Conservation (phyloP, 2,329 filamentous ascomycete species). For the Xylaria sp. region DNA sequence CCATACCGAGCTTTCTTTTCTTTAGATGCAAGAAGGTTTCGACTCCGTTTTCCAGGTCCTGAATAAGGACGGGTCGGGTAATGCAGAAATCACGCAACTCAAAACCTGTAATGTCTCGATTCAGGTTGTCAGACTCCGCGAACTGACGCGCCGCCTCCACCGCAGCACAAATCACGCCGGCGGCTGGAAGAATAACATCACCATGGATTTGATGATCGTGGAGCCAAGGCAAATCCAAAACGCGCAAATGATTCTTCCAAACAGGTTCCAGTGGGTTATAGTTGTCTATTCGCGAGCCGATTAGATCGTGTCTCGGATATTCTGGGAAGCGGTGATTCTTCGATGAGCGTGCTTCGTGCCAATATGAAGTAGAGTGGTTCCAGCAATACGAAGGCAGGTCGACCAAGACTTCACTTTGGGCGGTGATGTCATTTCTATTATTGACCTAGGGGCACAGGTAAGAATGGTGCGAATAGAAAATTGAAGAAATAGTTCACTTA, state of each 20-base stretch:
- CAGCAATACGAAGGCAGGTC: slow-evolving; percentile 34
- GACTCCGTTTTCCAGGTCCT: slow-evolving; percentile 4
- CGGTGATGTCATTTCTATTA: neutral
- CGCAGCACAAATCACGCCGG: slow-evolving; percentile 52
- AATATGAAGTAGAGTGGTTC: slow-evolving; percentile 29
- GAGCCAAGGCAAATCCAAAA: slow-evolving; percentile 57
- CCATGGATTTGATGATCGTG: slow-evolving; percentile 53
- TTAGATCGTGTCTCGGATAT: slow-evolving; percentile 30
- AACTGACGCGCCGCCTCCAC: slow-evolving; percentile 50
- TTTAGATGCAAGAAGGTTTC: slow-evolving; percentile 18
- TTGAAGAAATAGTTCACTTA: slow-evolving; percentile 39
- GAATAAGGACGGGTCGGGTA: slow-evolving; percentile 13
- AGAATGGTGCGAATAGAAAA: slow-evolving; percentile 36
- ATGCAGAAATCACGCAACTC: slow-evolving; percentile 25
- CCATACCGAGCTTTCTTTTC: slow-evolving; percentile 25
- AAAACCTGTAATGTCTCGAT: slow-evolving; percentile 9
- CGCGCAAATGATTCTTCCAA: slow-evolving; percentile 59
- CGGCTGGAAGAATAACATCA: slow-evolving; percentile 49
- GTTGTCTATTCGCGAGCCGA: slow-evolving; percentile 36
- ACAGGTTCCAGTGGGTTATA: slow-evolving; percentile 45
- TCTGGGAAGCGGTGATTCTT: slow-evolving; percentile 18
- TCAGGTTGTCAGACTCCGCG: slow-evolving; percentile 15
- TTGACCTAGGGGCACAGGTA: slow-evolving; percentile 1
- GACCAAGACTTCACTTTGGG: slow-evolving; percentile 2
- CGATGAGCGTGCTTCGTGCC: slow-evolving; percentile 29